A percentile compares a stretch with the other conserved stretches of the same genome.
Evolutionary conservation across 2,329 filamentous ascomycete genomes (phyloP).

Genomic region (Lachnellula occidentalis): DNA sequence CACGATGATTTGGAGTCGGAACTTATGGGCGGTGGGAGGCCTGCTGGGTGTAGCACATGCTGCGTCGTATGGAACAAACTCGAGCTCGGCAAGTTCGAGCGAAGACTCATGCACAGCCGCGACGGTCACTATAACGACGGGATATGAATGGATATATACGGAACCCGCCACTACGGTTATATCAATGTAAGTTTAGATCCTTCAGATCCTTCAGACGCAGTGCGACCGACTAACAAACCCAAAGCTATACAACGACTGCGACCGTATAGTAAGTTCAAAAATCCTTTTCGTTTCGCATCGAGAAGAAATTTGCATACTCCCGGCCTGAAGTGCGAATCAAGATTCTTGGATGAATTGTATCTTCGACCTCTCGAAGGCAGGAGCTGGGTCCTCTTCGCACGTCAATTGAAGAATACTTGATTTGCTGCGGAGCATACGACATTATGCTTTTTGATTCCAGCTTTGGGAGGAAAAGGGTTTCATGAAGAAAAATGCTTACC

Average conservation of each 20-base stretch:
- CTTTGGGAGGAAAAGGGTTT: not conserved
- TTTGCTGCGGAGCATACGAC: not conserved
- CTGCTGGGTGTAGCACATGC: slow-evolving; percentile 16
- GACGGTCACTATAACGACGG: not conserved
- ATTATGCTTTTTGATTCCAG: not conserved
- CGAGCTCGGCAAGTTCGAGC: not conserved
- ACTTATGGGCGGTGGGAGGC: slow-evolving; percentile 13
- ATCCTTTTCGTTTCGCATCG: too few relatives aligned
- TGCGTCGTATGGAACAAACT: slow-evolving; percentile 6
- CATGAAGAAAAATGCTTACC: not conserved
- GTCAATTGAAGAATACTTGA: not conserved
- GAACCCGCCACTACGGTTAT: not conserved
- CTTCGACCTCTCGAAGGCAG: too few relatives aligned
- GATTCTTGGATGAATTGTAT: too few relatives aligned
- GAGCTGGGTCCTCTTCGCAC: too few relatives aligned
- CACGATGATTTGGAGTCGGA: slow-evolving; percentile 16
- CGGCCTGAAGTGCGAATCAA: too few relatives aligned
- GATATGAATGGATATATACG: not conserved
- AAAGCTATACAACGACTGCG: not conserved
- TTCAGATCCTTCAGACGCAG: not conserved
- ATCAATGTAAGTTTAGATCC: not conserved
- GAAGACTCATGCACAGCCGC: not conserved
- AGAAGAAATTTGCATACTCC: too few relatives aligned
- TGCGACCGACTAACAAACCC: not conserved
- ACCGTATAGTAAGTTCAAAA: not conserved